Evolutionary conservation across 768 basidiomycete genomes (phyloP).

Genomic region (Leccinum imitatum): DNA sequence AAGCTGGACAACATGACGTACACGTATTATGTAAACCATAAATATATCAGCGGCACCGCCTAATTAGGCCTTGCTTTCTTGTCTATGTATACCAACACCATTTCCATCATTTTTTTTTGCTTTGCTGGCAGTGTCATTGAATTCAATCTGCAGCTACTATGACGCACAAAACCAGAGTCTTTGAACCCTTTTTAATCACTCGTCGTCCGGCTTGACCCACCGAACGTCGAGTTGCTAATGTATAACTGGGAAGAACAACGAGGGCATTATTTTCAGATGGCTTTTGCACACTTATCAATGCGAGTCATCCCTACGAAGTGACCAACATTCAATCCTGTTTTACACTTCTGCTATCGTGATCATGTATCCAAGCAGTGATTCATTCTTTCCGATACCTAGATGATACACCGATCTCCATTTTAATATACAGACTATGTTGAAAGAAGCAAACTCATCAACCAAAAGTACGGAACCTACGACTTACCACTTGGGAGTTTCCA

Average conservation of each 20-base stretch:
- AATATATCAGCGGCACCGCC: not conserved
- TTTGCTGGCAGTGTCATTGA: not conserved
- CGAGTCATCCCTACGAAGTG: not conserved
- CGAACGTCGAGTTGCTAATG: slow-evolving; percentile 53
- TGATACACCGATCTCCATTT: not conserved
- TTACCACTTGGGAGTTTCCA: no score
- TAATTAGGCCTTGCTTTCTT: not conserved
- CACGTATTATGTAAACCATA: not conserved
- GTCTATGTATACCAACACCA: not conserved
- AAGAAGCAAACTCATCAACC: not conserved
- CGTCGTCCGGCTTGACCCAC: slow-evolving; percentile 41
- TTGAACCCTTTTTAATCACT: slow-evolving; percentile 46
- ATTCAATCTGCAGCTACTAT: not conserved
- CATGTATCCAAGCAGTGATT: not conserved
- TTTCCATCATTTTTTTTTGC: not conserved
- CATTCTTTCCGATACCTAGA: not conserved
- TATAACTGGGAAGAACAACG: slow-evolving; percentile 42
- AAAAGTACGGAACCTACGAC: no score
- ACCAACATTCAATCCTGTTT: not conserved
- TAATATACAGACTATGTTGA: not conserved
- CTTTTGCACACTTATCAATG: slow-evolving; percentile 20
- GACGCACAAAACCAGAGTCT: not conserved
- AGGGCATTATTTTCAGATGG: slow-evolving; percentile 57
- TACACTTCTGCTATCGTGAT: not conserved
- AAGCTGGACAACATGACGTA: not conserved